Evolutionary conservation across 805 yeast species (phyloP).

Genomic region (Saccharomycopsis javanensis): DNA sequence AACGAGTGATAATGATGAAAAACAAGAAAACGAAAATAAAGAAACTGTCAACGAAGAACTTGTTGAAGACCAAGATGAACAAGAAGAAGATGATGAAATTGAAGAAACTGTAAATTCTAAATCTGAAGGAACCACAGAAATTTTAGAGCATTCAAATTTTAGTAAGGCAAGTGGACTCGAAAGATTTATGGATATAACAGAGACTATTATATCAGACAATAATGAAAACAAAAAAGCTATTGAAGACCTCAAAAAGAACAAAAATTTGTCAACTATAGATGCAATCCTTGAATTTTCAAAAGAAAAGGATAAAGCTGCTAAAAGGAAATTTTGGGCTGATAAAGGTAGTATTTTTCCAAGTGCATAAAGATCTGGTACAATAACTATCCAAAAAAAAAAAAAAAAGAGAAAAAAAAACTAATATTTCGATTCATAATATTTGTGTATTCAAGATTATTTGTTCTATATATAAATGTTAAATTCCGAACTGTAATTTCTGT

Average conservation of each 20-base stretch:
- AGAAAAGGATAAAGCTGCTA: not conserved
- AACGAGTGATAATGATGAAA: not conserved
- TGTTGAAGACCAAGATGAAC: not conserved
- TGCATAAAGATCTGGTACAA: not conserved
- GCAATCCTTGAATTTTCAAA: not conserved
- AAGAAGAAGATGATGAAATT: not conserved
- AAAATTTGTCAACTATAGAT: not conserved
- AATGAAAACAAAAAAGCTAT: not conserved
- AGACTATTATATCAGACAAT: not conserved
- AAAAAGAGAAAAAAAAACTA: too few relatives aligned
- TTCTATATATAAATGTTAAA: not conserved
- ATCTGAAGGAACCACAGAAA: not conserved
- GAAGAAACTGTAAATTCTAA: not conserved
- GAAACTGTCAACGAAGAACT: not conserved
- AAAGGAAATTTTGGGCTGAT: not conserved
- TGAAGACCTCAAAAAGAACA: not conserved
- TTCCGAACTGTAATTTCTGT: not conserved
- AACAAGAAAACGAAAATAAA: not conserved
- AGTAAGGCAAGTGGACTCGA: not conserved
- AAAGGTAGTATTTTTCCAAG: conserved; percentile 1
- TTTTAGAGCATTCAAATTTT: not conserved
- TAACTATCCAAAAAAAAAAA: too few relatives aligned
- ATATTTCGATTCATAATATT: not conserved
- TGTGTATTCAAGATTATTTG: not conserved
- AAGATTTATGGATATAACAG: not conserved